Percentiles rank a stretch among this genome's conserved stretches.
Evolutionary conservation across 176 grass and related monocot genomes (phyloP).

Genomic region (Themeda triandra): DNA sequence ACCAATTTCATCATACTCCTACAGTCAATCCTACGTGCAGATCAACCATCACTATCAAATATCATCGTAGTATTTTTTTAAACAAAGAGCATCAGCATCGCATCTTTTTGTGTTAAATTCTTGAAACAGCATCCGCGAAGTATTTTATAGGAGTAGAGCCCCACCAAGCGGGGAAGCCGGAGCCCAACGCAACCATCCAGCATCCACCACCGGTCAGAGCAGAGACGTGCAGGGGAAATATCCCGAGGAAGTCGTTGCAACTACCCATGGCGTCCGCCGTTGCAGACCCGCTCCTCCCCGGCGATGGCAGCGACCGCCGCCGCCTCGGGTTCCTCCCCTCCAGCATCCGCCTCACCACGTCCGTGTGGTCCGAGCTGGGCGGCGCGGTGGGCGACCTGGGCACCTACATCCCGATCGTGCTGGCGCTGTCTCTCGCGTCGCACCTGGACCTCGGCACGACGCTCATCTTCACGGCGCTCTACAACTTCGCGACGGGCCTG

Average conservation of each 20-base stretch:
- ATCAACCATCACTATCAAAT: background rate
- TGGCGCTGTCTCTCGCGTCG: constrained; percentile 71
- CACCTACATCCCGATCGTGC: constrained; percentile 88
- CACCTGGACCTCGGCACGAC: constrained; percentile 75
- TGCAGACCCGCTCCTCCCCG: constrained; percentile 35
- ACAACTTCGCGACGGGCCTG: constrained; percentile 73
- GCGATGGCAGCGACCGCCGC: constrained; percentile 1
- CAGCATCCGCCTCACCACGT: constrained; percentile 44
- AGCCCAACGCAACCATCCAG: background rate
- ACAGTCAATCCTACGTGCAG: too few species aligned
- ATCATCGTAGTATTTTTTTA: too few species aligned
- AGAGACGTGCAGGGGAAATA: constrained; percentile 15
- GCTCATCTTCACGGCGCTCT: constrained; percentile 85
- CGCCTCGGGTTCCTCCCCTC: constrained; percentile 4
- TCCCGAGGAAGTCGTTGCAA: background rate
- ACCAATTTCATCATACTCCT: too few species aligned
- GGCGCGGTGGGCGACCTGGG: constrained; percentile 83
- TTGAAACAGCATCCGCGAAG: background rate
- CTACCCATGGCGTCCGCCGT: constrained; percentile 13
- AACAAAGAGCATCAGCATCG: background rate
- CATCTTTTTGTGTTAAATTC: background rate
- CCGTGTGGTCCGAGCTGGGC: constrained; percentile 70
- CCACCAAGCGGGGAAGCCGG: background rate
- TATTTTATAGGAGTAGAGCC: background rate
- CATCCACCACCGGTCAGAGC: background rate